Evolutionary conservation across 2,329 filamentous ascomycete genomes (phyloP).

Genomic region (Hypoxylon sp.): DNA sequence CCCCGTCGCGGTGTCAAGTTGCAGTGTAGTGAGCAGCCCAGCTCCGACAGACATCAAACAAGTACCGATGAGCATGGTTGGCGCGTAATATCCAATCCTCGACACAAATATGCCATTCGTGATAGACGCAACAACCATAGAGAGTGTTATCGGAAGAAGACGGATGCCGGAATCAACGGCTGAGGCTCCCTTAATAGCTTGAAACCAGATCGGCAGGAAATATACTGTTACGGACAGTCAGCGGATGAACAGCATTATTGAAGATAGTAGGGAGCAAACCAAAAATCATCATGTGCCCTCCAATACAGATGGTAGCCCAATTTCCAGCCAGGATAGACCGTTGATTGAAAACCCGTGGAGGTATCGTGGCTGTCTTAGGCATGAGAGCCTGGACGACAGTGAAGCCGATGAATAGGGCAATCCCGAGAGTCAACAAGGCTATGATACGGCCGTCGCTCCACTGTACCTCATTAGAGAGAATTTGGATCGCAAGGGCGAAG

Average conservation of each 20-base stretch:
- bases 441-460: constrained; percentile 56
- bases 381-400: constrained; percentile 40
- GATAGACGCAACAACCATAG: constrained; percentile 47
- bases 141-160: constrained; percentile 52
- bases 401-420: constrained; percentile 53
- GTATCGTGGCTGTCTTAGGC: constrained; percentile 40
- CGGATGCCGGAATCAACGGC: constrained; percentile 54
- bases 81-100: constrained; percentile 51
- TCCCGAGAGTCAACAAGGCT: constrained; percentile 54
- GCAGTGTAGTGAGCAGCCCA: constrained; percentile 50
- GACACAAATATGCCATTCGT: constrained; percentile 47
- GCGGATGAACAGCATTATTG: neutral
- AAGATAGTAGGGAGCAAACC: neutral
- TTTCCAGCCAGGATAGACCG: constrained; percentile 40
- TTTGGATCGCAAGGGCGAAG: constrained; percentile 48
- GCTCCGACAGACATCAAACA: constrained; percentile 48
- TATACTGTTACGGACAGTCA: constrained; percentile 47
- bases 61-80: constrained; percentile 43
- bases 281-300: constrained; percentile 49
- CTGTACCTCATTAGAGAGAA: constrained; percentile 6
- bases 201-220: constrained; percentile 55
- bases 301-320: constrained; percentile 41
- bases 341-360: constrained; percentile 43
- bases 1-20: constrained; percentile 31
- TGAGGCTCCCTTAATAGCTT: constrained; percentile 45